Evolutionary conservation across 108 stramenopile genomes (phyloP).

Genomic region (Stephanodiscus minutulus): DNA sequence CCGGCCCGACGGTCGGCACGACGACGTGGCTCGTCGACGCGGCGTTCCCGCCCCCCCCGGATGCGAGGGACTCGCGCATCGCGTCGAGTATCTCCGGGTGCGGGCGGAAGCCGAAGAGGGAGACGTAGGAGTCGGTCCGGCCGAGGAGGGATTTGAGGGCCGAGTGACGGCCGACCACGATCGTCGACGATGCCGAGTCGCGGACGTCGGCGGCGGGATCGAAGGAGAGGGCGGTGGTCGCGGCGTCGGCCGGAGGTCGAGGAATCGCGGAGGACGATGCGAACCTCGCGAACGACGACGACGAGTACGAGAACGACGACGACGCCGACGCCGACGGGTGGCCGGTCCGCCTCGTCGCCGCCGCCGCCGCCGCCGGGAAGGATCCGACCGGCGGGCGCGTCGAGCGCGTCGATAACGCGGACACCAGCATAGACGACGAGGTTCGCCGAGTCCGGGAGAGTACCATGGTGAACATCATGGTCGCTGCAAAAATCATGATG

Average conservation of each 20-base stretch:
- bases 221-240: constrained; percentile 21
- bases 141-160: constrained; percentile 31
- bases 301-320: not conserved
- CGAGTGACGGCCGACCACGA: constrained; percentile 41
- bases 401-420: no score
- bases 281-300: not conserved
- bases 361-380: no score
- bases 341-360: no score
- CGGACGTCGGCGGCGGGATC: constrained; percentile 26
- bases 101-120: constrained; percentile 48
- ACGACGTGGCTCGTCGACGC: constrained; percentile 25
- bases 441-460: no score
- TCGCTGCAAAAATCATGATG: no score
- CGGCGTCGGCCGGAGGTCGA: not conserved
- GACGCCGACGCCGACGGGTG: no score
- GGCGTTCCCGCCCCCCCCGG: not conserved
- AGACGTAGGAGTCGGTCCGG: constrained; percentile 39
- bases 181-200: constrained; percentile 34
- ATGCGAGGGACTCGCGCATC: constrained; percentile 26
- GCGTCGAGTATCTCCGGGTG: constrained; percentile 30
- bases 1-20: constrained; percentile 45
- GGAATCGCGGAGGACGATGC: constrained; percentile 4
- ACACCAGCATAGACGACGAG: no score
- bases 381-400: no score
- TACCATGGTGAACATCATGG: no score